Conservation (phyloP, 257 asterid species). For the Leonotis leonurus region DNA sequence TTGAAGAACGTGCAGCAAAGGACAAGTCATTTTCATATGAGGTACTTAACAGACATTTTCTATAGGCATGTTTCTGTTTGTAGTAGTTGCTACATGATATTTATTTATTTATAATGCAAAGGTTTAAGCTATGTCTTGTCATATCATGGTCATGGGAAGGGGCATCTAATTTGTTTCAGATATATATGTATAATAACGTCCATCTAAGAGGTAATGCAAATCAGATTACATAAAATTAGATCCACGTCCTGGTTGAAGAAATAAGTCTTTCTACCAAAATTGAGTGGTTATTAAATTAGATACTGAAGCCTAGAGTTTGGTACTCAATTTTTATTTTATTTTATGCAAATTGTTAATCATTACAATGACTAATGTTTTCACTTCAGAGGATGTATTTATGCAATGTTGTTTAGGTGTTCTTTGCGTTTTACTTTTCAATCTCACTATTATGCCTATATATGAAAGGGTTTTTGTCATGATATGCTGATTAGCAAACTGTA, state of each 20-base stretch:
- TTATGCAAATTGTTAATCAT: background rate
- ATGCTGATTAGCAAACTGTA: background rate
- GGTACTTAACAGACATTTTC: conserved; percentile 32
- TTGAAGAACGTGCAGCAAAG: conserved; percentile 69
- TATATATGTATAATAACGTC: background rate
- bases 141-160: no score
- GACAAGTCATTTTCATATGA: conserved; percentile 77
- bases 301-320: background rate
- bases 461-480: conserved; percentile 1
- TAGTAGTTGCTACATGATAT: background rate
- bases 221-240: background rate
- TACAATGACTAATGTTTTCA: background rate
- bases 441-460: background rate
- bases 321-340: background rate
- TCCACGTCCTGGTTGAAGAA: background rate
- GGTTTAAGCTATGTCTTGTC: background rate
- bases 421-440: conserved; percentile 7
- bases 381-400: background rate
- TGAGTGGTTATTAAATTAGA: background rate
- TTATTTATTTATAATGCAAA: background rate
- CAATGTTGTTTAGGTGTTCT: no score
- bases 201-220: background rate
- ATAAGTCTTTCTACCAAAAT: background rate
- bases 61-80: background rate
- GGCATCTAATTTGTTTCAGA: background rate